phyloP scores from a whole-genome alignment of 148 eudicot genomes.

The Cornus controversa region DNA sequence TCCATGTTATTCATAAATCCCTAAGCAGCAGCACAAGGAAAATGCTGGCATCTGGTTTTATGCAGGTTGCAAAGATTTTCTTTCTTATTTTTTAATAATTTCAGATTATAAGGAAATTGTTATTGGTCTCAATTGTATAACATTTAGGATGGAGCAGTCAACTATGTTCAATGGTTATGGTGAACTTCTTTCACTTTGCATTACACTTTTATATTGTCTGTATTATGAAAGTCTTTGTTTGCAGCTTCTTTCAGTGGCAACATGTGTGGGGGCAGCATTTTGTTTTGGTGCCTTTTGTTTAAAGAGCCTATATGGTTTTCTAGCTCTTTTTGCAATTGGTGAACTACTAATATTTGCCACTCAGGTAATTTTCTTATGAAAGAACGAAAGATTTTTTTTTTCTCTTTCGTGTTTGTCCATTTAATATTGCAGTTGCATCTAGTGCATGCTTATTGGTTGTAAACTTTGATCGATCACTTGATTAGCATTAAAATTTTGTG shows the following conservation, averaged over 20 bases:
- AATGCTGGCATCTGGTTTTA: neutral
- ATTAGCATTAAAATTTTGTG: neutral
- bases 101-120: neutral
- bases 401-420: neutral
- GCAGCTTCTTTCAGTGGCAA: slow-evolving; percentile 82
- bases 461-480: neutral
- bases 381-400: too few relatives aligned
- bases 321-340: slow-evolving; percentile 69
- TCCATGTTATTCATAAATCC: neutral
- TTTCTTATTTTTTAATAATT: too few relatives aligned
- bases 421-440: neutral
- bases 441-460: neutral
- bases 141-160: neutral
- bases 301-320: slow-evolving; percentile 55
- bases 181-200: neutral
- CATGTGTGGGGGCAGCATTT: slow-evolving; percentile 66
- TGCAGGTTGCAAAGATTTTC: neutral
- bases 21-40: neutral
- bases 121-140: neutral
- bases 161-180: neutral
- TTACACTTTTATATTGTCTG: neutral
- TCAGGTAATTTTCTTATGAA: slow-evolving; percentile 52
- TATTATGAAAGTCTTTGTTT: slow-evolving; percentile 19
- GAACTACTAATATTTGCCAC: slow-evolving; percentile 89
- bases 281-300: slow-evolving; percentile 86